Base-by-base conservation (phyloP, 2,329 filamentous ascomycete species). In the Talaromyces verruculosus region DNA sequence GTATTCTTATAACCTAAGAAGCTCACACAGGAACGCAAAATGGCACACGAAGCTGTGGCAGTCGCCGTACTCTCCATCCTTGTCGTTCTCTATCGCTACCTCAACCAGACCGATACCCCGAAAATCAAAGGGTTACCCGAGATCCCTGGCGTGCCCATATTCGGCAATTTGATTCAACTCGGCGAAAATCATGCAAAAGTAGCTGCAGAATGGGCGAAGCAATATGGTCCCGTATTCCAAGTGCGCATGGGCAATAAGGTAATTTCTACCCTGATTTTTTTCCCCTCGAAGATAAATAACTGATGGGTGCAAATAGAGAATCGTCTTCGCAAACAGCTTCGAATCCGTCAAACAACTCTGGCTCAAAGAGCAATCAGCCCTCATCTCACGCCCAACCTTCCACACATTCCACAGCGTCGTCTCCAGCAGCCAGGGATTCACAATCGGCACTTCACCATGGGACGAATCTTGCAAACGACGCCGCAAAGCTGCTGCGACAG, bases 331-430 rank as follows among this genome's bases (percentile, higher is more conserved):
- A 68, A 94, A 94, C 71, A 88, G 86, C 1, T 93, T 92, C 72
- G 88, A 91, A 22, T 86, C 89, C 0, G 90, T 93, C 39, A 87
- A 86, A 64, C 83, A 81, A 69, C 82, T 94, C 25, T 93, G 91
- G 88, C 90, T 93, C 75, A 90, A 87, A 10, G 89, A 94, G 71
- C 91, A 93, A 72, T 91, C 90, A 0, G 84, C 91, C 0, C 80
- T 93, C 66, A 92, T 93, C 71, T 93, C 90, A 0, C 86, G 91
- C 1, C 91, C 91, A 0, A 91, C 84, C 28, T 86, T 93, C 58
- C 90, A 94, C 76, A 94, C 91, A 0, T 94, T 93, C 76, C 91
- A 93, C 77, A 90, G 85, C 5, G 89, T 93, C 3, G 89, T 93
- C 2, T 92, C 90, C 1, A 87, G 84, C 39, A 91, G 89, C 0